Percentiles rank a stretch among this genome's conserved stretches.
Conservation (phyloP, 148 eudicot species). For the Oxyria digyna region DNA sequence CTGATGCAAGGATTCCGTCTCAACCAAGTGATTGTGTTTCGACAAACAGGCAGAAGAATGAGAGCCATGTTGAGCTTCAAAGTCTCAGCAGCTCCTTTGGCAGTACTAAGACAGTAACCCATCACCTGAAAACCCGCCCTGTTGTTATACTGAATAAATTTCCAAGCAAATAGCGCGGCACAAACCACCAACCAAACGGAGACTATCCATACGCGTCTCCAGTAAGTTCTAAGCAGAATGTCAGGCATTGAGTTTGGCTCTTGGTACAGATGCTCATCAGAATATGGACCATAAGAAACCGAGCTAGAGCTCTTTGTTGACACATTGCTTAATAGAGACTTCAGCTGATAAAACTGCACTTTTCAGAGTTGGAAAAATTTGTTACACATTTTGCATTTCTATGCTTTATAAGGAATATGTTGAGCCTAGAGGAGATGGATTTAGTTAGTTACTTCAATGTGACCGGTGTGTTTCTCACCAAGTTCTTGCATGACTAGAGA, state of each 20-base stretch:
- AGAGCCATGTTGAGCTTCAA: conserved; percentile 40
- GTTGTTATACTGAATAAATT: conserved; percentile 22
- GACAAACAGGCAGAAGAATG: conserved; percentile 28
- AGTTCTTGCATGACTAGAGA: conserved; percentile 23
- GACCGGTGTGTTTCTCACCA: conserved; percentile 16
- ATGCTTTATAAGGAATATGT: not conserved
- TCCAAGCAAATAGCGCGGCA: conserved; percentile 20
- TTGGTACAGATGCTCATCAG: not conserved
- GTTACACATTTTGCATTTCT: not conserved
- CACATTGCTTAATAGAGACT: conserved; percentile 17
- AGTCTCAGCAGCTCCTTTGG: conserved; percentile 41
- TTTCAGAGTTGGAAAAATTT: not conserved
- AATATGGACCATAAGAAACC: not conserved
- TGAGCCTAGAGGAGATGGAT: not conserved
- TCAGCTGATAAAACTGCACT: conserved; percentile 17
- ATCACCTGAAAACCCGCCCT: conserved; percentile 27
- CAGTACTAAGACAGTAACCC: conserved; percentile 32
- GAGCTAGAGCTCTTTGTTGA: conserved; percentile 9
- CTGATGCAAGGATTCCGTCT: conserved; percentile 14
- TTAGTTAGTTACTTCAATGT: conserved; percentile 18
- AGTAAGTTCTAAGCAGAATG: conserved; percentile 16
- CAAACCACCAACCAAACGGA: conserved; percentile 20
- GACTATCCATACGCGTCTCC: conserved; percentile 28
- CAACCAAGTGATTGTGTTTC: conserved; percentile 29
- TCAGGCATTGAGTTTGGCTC: conserved; percentile 10